These are phyloP conservation scores for Silene uniflora DNA, from an alignment of 148 eudicot genomes.

Conservation along the genomic window DNA sequence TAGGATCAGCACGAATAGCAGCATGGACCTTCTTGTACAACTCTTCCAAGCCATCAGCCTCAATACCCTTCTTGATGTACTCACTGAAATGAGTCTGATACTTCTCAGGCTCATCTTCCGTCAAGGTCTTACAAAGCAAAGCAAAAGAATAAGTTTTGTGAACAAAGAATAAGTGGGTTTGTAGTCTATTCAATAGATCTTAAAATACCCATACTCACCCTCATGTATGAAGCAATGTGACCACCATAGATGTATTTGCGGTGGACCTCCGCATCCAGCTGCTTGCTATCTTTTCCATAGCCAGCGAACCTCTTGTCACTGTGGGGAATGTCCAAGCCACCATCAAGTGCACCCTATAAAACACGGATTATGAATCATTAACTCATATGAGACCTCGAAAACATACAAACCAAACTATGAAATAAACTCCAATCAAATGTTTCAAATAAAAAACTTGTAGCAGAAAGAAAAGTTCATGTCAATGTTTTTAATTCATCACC, in stretches of 20 bases:
- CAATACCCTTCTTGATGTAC: conserved; percentile 54
- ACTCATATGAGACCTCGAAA: neutral
- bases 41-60: conserved; percentile 56
- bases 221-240: conserved; percentile 77
- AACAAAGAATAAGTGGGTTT: neutral
- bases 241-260: conserved; percentile 83
- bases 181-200: neutral
- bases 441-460: neutral
- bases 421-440: neutral
- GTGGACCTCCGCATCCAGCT: conserved; percentile 70
- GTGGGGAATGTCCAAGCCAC: conserved; percentile 81
- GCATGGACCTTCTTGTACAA: conserved; percentile 86
- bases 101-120: conserved; percentile 85
- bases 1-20: conserved; percentile 78
- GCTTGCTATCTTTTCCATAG: conserved; percentile 58
- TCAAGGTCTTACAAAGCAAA: conserved; percentile 39
- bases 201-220: conserved; percentile 23
- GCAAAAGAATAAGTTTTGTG: neutral
- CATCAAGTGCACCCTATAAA: conserved; percentile 74
- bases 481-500: no score
- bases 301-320: conserved; percentile 89
- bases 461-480: no score
- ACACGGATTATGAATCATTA: neutral
- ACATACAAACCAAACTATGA: no score
- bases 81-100: conserved; percentile 70